Percentiles rank a stretch among this genome's conserved stretches.
phyloP scores from a whole-genome alignment of 73 alveolate species.

The Paramecium sonneborni region DNA sequence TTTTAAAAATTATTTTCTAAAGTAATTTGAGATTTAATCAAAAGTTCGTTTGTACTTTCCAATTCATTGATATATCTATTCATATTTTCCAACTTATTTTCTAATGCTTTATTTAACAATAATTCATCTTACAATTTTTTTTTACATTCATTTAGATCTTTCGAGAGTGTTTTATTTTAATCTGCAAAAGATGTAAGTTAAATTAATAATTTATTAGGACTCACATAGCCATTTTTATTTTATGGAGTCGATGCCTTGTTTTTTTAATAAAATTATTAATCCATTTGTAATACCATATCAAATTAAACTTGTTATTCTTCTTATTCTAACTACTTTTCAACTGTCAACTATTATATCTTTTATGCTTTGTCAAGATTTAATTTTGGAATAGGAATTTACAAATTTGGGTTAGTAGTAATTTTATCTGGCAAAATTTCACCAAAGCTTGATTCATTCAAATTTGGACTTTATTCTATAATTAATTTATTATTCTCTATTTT shows the following conservation, averaged over 20 bases:
- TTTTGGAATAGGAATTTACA: not conserved
- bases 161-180: not conserved
- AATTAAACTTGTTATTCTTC: not conserved
- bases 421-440: not conserved
- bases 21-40: not conserved
- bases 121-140: constrained; percentile 32
- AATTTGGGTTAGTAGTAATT: not conserved
- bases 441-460: not conserved
- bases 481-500: not conserved
- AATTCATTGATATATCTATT: not conserved
- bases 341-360: not conserved
- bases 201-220: not conserved
- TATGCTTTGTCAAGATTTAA: not conserved
- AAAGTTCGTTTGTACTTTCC: not conserved
- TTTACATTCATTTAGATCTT: not conserved
- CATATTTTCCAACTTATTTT: not conserved
- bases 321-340: not conserved
- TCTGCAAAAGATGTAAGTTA: not conserved
- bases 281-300: not conserved
- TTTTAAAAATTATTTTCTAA: not conserved
- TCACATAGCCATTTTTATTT: not conserved
- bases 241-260: not conserved
- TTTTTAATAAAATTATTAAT: not conserved
- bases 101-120: not conserved
- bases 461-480: not conserved